Conservation (phyloP, 352 stramenopile species). For the Saprolegnia diclina region DNA sequence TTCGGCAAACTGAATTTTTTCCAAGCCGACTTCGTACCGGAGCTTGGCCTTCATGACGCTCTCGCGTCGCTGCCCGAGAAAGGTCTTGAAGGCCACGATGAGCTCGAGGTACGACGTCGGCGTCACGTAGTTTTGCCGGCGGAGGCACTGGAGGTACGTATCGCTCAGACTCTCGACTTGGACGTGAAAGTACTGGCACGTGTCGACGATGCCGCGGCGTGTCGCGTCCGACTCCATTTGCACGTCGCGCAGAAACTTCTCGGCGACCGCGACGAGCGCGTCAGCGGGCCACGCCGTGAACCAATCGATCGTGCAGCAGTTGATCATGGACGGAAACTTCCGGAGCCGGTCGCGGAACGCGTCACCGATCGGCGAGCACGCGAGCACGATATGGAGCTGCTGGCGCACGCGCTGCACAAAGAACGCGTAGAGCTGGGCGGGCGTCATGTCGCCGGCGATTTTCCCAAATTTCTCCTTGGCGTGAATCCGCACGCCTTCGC, state of each 20-base stretch:
- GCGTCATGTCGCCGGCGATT: conserved; percentile 86
- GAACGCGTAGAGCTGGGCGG: conserved; percentile 86
- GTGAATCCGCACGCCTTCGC: conserved; percentile 84
- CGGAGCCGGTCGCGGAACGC: conserved; percentile 91
- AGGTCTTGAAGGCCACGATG: conserved; percentile 91
- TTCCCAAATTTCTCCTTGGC: conserved; percentile 91
- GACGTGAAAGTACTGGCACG: conserved; percentile 91
- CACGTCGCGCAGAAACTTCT: conserved; percentile 89
- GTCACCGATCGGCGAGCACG: conserved; percentile 92
- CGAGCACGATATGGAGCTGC: conserved; percentile 93
- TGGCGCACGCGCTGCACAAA: conserved; percentile 88
- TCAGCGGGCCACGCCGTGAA: conserved; percentile 93
- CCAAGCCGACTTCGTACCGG: conserved; percentile 88
- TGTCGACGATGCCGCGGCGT: conserved; percentile 78
- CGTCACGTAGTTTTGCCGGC: conserved; percentile 93
- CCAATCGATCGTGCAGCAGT: conserved; percentile 97
- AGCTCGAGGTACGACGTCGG: conserved; percentile 94
- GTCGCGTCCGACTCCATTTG: conserved; percentile 79
- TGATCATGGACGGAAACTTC: conserved; percentile 95
- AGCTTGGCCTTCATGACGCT: conserved; percentile 76
- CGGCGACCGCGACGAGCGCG: conserved; percentile 88
- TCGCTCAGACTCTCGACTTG: conserved; percentile 82
- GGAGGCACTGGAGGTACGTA: conserved; percentile 74
- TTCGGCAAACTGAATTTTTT: conserved; percentile 92
- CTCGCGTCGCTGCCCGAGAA: conserved; percentile 73